These are phyloP conservation scores for Penicillium corylophilum DNA, from an alignment of 2,329 filamentous ascomycete species.

Conservation along the genomic window DNA sequence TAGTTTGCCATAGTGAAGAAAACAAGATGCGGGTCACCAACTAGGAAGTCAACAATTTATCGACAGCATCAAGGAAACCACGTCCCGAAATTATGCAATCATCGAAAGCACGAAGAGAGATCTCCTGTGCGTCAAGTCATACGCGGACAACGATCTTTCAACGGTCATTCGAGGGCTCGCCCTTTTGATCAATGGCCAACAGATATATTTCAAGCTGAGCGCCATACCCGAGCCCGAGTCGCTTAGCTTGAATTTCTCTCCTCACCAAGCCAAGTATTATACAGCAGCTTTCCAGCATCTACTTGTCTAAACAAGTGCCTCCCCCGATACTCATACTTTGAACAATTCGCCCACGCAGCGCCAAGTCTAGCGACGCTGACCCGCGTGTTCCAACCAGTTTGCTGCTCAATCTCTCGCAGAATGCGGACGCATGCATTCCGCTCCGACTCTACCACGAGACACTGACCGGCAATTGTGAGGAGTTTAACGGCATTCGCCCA, in stretches of 20 bases:
- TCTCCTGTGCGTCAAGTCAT: too few relatives aligned
- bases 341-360: neutral
- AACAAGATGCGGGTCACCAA: too few relatives aligned
- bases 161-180: too few relatives aligned
- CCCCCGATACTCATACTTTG: neutral
- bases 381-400: neutral
- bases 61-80: too few relatives aligned
- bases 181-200: too few relatives aligned
- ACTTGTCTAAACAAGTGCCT: neutral
- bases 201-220: neutral
- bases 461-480: neutral
- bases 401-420: neutral
- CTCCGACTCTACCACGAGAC: neutral
- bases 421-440: neutral
- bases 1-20: too few relatives aligned
- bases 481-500: neutral
- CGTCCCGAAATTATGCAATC: too few relatives aligned
- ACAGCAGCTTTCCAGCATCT: neutral
- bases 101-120: too few relatives aligned
- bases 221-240: neutral
- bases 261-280: neutral
- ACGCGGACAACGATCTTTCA: too few relatives aligned
- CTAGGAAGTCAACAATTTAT: too few relatives aligned
- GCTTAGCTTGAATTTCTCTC: neutral
- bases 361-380: neutral